Evolutionary conservation across 2,329 filamentous ascomycete species (phyloP), one percentile per base, ranked within the genome.

Genomic region (Nothopassalora personata): DNA sequence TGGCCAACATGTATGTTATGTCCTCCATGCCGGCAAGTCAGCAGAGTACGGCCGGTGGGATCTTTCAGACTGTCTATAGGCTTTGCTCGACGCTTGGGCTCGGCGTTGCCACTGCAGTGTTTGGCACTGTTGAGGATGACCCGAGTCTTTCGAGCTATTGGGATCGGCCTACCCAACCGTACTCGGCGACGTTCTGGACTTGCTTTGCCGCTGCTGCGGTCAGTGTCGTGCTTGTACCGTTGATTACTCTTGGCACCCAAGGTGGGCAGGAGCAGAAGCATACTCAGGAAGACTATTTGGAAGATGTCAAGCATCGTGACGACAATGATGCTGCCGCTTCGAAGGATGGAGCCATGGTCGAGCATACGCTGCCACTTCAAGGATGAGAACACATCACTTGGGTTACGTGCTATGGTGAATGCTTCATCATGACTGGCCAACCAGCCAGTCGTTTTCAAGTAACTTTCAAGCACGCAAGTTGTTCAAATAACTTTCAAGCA

Each of bases 1-100:
- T 89, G 23, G 81, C 83, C 3, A 89, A 89, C 79, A 86, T 89
- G 81, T 89, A 88, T 63, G 85, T 89, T 56, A 83, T 88, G 78
- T 85, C 83, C 4, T 83, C 83, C 0, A 80, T 89, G 54, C 84
- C 85, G 0, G 71, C 76, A 1, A 76, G 81, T n/a, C 82, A 87
- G 63, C 85, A 89, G 65, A 84, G 83, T 0, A 80, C 88, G 13
- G 86, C 85, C 0, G 85, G 86, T 5, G 85, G 85, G 1, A 83
- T 90, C 45, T 85, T 89, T 67, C 86, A 88, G 70, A 88, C 86
- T 2, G 77, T 86, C 23, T 83, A 83, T 46, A 81, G 85, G 57
- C 75, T 88, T 3, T 81, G 80, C 52, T 79, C 79, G 53, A 85
- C 85, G 0, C 73, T 86, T 1, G 82, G 83, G 3, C 79, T 87